Evolutionary conservation across 1,284 basidiomycete species (phyloP), one percentile per base, ranked within the genome.

Genomic region (Abortiporus biennis): DNA sequence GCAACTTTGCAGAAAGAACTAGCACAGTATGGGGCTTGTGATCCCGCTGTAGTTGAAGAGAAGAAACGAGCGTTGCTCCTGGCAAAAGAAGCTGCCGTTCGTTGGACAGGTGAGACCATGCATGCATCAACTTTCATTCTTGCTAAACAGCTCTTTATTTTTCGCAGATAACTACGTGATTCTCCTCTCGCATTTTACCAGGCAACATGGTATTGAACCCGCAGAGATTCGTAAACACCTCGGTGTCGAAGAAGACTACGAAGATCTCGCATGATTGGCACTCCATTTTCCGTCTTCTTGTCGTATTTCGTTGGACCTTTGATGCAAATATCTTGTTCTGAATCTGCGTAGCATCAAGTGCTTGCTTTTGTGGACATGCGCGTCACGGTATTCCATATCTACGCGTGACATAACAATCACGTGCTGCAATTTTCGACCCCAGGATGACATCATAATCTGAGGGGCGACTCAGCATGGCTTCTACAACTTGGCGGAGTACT

Each of bases 1-100:
- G 63, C 57, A 2, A 65, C 63, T n/a, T 68, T 91, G 33, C 75
- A 85, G 52, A 63, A 66, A 4, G 88, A 93, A 58, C 72, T 92
- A 1, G 69, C 67, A 12, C 77, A 78, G 32, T 91, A 88, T 53
- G 86, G 86, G 34, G 83, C 85, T 6, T 90, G 86, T 48, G 88
- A 93, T 61, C 90, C 91, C 0, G 72, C 69, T 38, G 85, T 80
- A 55, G 72, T 92, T 27, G 85, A 89, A 57, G 78, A 84, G 54
- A 85, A 80, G 59, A 78, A 72, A 44, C 65, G 80, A 32, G 87
- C 81, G 0, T 69, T 80, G 6, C 70, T 74, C 29, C 68, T 92
- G 3, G 87, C 85, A 4, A 85, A 82, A 47, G 86, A 91, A 54
- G 89, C 88, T 3, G 77, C 85, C 5, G 58, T 82, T 25, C 77